Evolutionary conservation across 805 yeast species (phyloP).

Genomic region (Clavispora asparagi): DNA sequence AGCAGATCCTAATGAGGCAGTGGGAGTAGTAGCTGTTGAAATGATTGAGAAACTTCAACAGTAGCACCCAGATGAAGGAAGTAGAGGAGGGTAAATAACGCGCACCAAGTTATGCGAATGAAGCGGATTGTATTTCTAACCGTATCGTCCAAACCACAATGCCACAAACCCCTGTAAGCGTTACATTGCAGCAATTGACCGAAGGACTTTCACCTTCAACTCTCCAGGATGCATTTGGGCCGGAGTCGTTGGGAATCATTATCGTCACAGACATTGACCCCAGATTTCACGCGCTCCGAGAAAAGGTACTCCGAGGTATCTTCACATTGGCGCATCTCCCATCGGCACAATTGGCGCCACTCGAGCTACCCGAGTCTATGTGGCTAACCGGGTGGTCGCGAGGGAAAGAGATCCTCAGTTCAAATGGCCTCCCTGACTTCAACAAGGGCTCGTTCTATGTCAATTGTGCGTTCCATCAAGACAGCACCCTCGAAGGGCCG

Average conservation of each 20-base stretch:
- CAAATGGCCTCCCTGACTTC: constrained; percentile 40
- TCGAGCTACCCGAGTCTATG: constrained; percentile 45
- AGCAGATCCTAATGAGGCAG: neutral
- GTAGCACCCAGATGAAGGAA: neutral
- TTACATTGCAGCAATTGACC: constrained; percentile 24
- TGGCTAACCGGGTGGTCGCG: constrained; percentile 61
- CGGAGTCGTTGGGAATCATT: constrained; percentile 50
- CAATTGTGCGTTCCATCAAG: constrained; percentile 51
- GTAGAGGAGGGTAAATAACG: neutral
- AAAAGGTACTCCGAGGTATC: constrained; percentile 38
- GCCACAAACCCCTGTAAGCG: constrained; percentile 21
- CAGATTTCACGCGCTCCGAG: constrained; percentile 33
- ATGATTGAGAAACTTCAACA: no score
- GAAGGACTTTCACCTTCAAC: constrained; percentile 24
- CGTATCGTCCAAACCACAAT: neutral
- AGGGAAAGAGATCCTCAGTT: constrained; percentile 46
- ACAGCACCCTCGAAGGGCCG: constrained; percentile 44
- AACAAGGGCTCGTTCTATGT: constrained; percentile 55
- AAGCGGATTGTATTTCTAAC: neutral
- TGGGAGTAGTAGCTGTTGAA: neutral
- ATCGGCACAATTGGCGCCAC: constrained; percentile 21
- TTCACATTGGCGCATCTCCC: constrained; percentile 39
- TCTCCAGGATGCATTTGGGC: constrained; percentile 48
- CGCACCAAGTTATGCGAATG: neutral
- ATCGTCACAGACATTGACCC: constrained; percentile 41